Base-by-base conservation (phyloP, 2,329 filamentous ascomycete genomes). In the Cladosporium sp. region DNA sequence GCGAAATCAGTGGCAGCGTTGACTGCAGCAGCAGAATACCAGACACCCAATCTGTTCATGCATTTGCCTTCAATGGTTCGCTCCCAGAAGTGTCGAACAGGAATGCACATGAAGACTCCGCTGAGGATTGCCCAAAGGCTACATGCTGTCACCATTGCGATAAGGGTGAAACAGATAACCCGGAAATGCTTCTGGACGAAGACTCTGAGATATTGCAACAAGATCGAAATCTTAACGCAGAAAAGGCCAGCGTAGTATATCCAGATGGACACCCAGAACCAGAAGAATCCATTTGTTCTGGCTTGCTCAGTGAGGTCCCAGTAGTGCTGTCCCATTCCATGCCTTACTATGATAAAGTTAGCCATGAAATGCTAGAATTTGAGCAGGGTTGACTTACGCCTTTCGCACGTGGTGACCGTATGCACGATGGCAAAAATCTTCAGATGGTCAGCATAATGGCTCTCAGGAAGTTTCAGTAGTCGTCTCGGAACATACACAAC, bases 1-100 rank as follows among this genome's bases (percentile, higher is more conserved):
- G 62, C 56, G 9, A 68, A 46, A 52, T 70, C 67, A 9, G 65
- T 67, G 4, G 62, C 46, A 44, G 69, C 67, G 34, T 68, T 68
- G 48, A 68, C 60, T 2, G 58, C 55, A 9, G 66, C 64, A 22
- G 67, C 66, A 11, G 61, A 56, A 49, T 60, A 62, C 62, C 66
- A 66, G 22, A 65, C 55, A 34, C 59, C 62, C 34, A 59, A 53
- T 19, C 59, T 51, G 48, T 65, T 60, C 28, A 66, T 41, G 48
- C 64, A 66, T 46, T 40, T 18, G 35, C 43, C 50, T 52, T 52
- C n/a, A 43, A 43, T 10, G 28, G 53, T 55, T 56, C 38, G 40
- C 7, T 56, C 54, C 65, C 67, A 70, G 55, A 68, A 66, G 28
- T 53, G 58, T 4, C 54, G 52, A 1, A 68, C 58, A 2, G 67